A percentile compares a stretch with the other conserved stretches of the same genome.
These are phyloP conservation scores for Periconia sp. DNA, from an alignment of 2,329 filamentous ascomycete genomes.

Conservation along the genomic window DNA sequence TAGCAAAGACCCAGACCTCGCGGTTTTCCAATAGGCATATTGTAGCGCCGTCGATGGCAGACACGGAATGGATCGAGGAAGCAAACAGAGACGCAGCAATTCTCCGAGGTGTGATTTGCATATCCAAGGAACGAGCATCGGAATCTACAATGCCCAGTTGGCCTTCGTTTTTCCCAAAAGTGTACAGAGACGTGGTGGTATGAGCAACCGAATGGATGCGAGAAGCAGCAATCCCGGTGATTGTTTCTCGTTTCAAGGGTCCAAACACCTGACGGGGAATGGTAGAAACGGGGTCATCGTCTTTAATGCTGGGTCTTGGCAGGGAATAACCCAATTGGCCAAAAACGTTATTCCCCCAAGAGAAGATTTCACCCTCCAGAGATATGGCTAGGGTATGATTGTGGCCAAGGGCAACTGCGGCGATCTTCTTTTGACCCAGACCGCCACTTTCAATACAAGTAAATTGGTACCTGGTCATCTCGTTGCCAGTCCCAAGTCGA, in stretches of 20 bases:
- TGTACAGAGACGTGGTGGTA: constrained; percentile 79
- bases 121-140: constrained; percentile 84
- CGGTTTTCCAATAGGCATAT: constrained; percentile 81
- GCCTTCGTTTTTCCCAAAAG: constrained; percentile 93
- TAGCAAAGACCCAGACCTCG: constrained; percentile 91
- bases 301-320: constrained; percentile 65
- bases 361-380: constrained; percentile 85
- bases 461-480: constrained; percentile 86
- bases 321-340: constrained; percentile 85
- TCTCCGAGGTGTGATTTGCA: constrained; percentile 79
- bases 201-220: constrained; percentile 89
- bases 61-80: constrained; percentile 72
- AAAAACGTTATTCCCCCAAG: constrained; percentile 87
- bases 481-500: constrained; percentile 83
- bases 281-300: constrained; percentile 81
- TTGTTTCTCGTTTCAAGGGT: constrained; percentile 79
- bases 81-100: constrained; percentile 83
- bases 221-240: constrained; percentile 84
- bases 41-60: constrained; percentile 88
- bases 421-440: constrained; percentile 72
- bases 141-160: constrained; percentile 94
- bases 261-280: constrained; percentile 89
- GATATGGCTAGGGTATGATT: constrained; percentile 88
- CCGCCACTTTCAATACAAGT: constrained; percentile 76
- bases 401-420: constrained; percentile 81